Evolutionary conservation across 331 rosid species (phyloP), one percentile per base, ranked within the genome.

Genomic region (Spiraea crenata): DNA sequence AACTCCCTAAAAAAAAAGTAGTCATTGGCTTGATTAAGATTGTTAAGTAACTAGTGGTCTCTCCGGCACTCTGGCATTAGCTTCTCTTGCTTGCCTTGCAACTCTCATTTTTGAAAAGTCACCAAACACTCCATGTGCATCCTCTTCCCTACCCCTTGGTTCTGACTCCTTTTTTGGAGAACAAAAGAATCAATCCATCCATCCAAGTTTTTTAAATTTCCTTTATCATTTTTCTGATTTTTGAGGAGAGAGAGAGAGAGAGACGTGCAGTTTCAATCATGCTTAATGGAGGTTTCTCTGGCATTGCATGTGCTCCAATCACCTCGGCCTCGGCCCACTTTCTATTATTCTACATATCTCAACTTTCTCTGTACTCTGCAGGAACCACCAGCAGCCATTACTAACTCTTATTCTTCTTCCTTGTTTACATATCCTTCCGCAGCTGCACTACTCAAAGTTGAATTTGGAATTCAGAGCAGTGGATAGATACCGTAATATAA

Each of bases 261-360:
- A 76, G 70, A 66, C n/a, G 72, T 59, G 63, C 72, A 74, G 80
- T 73, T 83, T 82, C 82, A 85, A 91, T 86, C 83, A 88, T 91
- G 31, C 31, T 25, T 25, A 25, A 25, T 25, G 85, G 78, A 74
- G 88, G 78, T 86, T 80, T 85, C 74, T 85, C 96, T 89, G 96
- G 88, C 97, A 91, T 54, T 82, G 81, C 97, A 91, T 89, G 97
- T 91, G 96, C 96, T 13, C 54, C 88, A 80, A 85, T 88, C 87
- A 71, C 76, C 76, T 45, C 31, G 67, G 56, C n/a, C 48, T 69
- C 77, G 67, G 56, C 82, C 92, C 89, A 86, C 89, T 85, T 84
- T 88, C 10, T 75, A 74, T 80, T 75, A 50, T 83, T 76, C 85
- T 76, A 37, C 74, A 70, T 76, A 76, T 51, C 77, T 70, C 67